These are phyloP conservation scores for Cinnamomum micranthum DNA, from an alignment of 164 flowering plant species.

Conservation along the genomic window DNA sequence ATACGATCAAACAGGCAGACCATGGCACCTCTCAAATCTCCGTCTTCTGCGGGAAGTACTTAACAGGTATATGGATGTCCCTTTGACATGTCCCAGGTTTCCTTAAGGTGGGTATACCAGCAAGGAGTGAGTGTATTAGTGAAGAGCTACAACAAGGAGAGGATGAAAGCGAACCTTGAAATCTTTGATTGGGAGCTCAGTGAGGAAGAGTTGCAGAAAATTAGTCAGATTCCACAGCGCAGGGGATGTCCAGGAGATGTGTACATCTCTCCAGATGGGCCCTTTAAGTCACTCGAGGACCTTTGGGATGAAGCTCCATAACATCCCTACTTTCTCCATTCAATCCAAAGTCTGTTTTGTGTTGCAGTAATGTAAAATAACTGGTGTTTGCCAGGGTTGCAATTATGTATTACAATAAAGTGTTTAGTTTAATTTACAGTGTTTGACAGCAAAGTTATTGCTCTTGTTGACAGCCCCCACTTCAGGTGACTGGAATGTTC, in stretches of 20 bases:
- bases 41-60: neutral
- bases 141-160: slow-evolving; percentile 30
- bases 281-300: slow-evolving; percentile 20
- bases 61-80: neutral
- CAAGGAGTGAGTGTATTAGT: slow-evolving; percentile 26
- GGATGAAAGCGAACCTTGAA: slow-evolving; percentile 26
- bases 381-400: too few relatives aligned
- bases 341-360: too few relatives aligned
- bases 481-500: too few relatives aligned
- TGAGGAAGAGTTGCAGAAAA: slow-evolving; percentile 20
- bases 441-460: too few relatives aligned
- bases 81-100: slow-evolving; percentile 14
- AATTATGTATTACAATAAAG: too few relatives aligned
- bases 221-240: slow-evolving; percentile 20
- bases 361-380: too few relatives aligned
- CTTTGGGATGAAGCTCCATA: slow-evolving; percentile 32
- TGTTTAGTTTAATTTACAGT: too few relatives aligned
- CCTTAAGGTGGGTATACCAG: slow-evolving; percentile 28
- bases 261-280: slow-evolving; percentile 19
- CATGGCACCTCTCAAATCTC: too few relatives aligned
- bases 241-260: neutral
- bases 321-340: neutral
- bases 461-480: too few relatives aligned
- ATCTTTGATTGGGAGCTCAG: slow-evolving; percentile 30
- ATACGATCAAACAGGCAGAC: too few relatives aligned